These are phyloP conservation scores for Aspergillus sp. DNA, from an alignment of 2,329 filamentous ascomycete species.

Conservation along the genomic window DNA sequence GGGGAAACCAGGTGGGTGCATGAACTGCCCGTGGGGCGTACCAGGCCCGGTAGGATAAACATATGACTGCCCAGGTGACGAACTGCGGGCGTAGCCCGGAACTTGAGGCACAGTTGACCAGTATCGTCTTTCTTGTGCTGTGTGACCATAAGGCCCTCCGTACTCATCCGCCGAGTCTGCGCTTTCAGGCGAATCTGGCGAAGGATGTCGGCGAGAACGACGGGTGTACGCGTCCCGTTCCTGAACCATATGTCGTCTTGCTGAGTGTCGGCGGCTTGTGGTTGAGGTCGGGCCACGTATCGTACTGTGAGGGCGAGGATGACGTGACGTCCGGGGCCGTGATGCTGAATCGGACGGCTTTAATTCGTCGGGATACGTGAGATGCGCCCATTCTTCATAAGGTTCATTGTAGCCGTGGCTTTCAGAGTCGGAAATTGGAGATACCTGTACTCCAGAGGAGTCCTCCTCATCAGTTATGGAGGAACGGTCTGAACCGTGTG, in stretches of 20 bases:
- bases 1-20: slow-evolving; percentile 27
- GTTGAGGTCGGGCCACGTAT: slow-evolving; percentile 41
- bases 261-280: slow-evolving; percentile 40
- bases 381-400: slow-evolving; percentile 43
- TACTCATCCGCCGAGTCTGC: slow-evolving; percentile 68
- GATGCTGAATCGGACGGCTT: slow-evolving; percentile 52
- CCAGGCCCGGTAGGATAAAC: slow-evolving; percentile 32
- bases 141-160: slow-evolving; percentile 48
- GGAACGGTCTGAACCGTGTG: slow-evolving; percentile 42
- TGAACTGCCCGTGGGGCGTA: slow-evolving; percentile 28
- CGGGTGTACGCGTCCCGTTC: slow-evolving; percentile 41
- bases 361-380: slow-evolving; percentile 49
- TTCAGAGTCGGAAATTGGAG: slow-evolving; percentile 41
- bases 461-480: slow-evolving; percentile 48
- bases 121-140: slow-evolving; percentile 34
- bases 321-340: slow-evolving; percentile 43
- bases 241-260: slow-evolving; percentile 38
- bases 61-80: slow-evolving; percentile 44
- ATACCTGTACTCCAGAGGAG: slow-evolving; percentile 48
- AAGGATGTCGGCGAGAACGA: slow-evolving; percentile 47
- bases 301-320: slow-evolving; percentile 39
- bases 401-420: slow-evolving; percentile 44
- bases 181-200: slow-evolving; percentile 60
- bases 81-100: slow-evolving; percentile 42
- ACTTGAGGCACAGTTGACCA: slow-evolving; percentile 36